A percentile compares a stretch with the other conserved stretches of the same genome.
These are phyloP conservation scores for Kodamaea laetipori DNA, from an alignment of 805 yeast species.

Conservation along the genomic window DNA sequence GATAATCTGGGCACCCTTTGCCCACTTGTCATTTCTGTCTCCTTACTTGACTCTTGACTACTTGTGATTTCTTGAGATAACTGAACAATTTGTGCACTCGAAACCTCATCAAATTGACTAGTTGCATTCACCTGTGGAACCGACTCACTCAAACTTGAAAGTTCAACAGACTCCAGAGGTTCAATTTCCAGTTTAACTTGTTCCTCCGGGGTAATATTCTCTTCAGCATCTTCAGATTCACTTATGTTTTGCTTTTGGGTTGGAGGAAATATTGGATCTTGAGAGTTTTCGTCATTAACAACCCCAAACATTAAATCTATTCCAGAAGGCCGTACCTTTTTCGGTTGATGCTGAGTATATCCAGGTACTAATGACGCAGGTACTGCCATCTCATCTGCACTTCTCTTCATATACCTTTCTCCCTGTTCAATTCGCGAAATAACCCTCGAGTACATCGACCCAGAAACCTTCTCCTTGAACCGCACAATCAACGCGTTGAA, in stretches of 20 bases:
- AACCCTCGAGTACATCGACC: slow-evolving; percentile 1
- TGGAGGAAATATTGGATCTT: slow-evolving; percentile 9
- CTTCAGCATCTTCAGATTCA: not conserved
- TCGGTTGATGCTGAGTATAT: not conserved
- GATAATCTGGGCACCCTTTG: slow-evolving; percentile 2
- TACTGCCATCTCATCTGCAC: not conserved
- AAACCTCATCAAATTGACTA: slow-evolving; percentile 3
- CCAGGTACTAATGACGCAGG: slow-evolving; percentile 7
- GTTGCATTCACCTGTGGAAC: slow-evolving; percentile 6
- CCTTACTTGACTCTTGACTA: slow-evolving; percentile 7
- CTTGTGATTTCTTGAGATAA: slow-evolving; percentile 11
- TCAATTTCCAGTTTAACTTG: not conserved
- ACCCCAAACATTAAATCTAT: slow-evolving; percentile 7
- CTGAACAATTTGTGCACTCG: slow-evolving; percentile 4
- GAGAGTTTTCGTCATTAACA: slow-evolving; percentile 9
- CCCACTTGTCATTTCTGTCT: slow-evolving; percentile 11
- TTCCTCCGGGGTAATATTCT: no score
- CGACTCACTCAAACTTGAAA: slow-evolving; percentile 2
- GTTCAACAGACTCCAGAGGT: not conserved
- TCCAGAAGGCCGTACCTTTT: slow-evolving; percentile 6
- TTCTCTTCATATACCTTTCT: slow-evolving; percentile 7
- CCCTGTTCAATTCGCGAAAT: slow-evolving; percentile 8
- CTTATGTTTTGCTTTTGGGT: slow-evolving; percentile 1
- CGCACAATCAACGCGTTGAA: slow-evolving; percentile 6
- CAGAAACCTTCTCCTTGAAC: slow-evolving; percentile 1